phyloP scores from a whole-genome alignment of 345 rosid genomes.

The Boechera divaricarpa region DNA sequence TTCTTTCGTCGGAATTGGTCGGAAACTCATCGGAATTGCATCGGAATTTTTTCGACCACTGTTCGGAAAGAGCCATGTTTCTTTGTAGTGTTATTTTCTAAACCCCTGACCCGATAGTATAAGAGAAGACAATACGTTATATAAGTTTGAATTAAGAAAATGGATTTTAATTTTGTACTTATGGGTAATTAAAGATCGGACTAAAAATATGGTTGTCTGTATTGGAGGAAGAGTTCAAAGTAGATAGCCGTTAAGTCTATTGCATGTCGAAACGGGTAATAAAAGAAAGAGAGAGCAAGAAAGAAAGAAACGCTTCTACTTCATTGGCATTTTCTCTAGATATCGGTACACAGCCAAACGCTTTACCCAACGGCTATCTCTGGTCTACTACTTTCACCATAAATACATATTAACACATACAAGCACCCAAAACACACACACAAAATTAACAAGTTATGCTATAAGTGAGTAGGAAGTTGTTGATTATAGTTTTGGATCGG shows the following conservation, averaged over 20 bases:
- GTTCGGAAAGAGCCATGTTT: no score
- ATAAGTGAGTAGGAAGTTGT: slow-evolving; percentile 1
- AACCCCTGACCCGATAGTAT: neutral
- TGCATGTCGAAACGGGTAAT: slow-evolving; percentile 63
- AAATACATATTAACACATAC: slow-evolving; percentile 25
- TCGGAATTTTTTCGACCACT: no score
- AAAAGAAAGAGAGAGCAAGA: slow-evolving; percentile 25
- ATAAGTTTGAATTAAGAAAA: neutral
- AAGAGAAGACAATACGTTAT: neutral
- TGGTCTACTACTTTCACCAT: slow-evolving; percentile 29
- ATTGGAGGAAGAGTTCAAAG: slow-evolving; percentile 3
- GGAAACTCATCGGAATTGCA: no score
- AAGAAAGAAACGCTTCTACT: slow-evolving; percentile 52
- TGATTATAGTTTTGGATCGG: neutral
- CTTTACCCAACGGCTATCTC: slow-evolving; percentile 48
- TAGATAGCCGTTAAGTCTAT: slow-evolving; percentile 52
- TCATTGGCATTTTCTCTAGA: neutral
- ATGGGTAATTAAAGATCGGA: neutral
- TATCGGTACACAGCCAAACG: slow-evolving; percentile 40
- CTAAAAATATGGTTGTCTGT: neutral
- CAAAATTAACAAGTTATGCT: neutral
- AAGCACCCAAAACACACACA: neutral
- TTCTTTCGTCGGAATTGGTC: no score
- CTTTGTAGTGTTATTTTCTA: no score
- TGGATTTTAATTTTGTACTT: neutral